These are phyloP conservation scores for Trichosanthes truncata DNA, from an alignment of 306 rosid genomes.

Conservation along the genomic window DNA sequence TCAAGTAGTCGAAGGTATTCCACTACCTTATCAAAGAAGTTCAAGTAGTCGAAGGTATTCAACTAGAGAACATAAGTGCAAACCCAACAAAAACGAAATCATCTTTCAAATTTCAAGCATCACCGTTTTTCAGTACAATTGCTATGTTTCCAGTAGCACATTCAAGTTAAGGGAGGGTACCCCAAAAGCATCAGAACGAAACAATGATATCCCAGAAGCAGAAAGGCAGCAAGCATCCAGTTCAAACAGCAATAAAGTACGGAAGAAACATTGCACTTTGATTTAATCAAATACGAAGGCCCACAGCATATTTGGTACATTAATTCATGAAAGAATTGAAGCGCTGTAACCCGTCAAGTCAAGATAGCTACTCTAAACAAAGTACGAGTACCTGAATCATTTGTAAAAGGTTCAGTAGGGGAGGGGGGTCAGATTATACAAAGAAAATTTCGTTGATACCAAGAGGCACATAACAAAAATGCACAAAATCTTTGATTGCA, in stretches of 20 bases:
- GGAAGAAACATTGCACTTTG: neutral
- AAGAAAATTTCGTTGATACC: neutral
- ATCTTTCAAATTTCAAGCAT: neutral
- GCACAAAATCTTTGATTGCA: neutral
- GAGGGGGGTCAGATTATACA: conserved; percentile 5
- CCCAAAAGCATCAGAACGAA: neutral
- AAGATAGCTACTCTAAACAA: neutral
- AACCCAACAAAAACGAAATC: neutral
- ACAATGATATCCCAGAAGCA: neutral
- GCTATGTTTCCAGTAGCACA: neutral
- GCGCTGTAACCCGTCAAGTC: neutral
- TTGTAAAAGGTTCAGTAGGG: neutral
- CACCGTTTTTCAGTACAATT: neutral
- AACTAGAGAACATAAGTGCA: neutral
- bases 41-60: neutral
- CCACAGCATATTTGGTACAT: neutral
- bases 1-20: neutral
- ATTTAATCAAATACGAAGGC: neutral
- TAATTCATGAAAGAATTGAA: neutral
- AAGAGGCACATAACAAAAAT: neutral
- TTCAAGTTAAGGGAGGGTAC: neutral
- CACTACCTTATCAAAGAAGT: neutral
- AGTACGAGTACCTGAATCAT: neutral
- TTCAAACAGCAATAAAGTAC: neutral
- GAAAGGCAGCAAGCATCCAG: neutral